Percentiles rank a stretch among this genome's conserved stretches.
phyloP scores from a whole-genome alignment of 2,329 filamentous ascomycete species.

The Mollisiaceae sp. region DNA sequence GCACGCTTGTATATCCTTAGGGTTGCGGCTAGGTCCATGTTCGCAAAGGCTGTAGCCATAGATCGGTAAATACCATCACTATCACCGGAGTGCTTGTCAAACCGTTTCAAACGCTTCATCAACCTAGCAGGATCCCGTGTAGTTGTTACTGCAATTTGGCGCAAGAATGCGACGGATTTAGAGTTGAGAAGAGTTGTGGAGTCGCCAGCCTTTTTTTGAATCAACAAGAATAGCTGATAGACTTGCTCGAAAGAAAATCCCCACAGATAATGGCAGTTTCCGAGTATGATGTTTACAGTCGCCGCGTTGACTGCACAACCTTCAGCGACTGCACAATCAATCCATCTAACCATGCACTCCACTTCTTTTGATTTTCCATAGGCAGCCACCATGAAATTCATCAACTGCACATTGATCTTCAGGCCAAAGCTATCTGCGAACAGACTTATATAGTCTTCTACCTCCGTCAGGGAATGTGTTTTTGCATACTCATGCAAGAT shows the following conservation, averaged over 20 bases:
- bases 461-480: slow-evolving; percentile 36
- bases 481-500: slow-evolving; percentile 39
- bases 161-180: slow-evolving; percentile 32
- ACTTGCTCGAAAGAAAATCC: slow-evolving; percentile 35
- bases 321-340: slow-evolving; percentile 34
- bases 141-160: slow-evolving; percentile 26
- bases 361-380: slow-evolving; percentile 39
- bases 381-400: slow-evolving; percentile 39
- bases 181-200: slow-evolving; percentile 24
- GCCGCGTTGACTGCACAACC: slow-evolving; percentile 31
- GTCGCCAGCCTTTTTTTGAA: slow-evolving; percentile 14
- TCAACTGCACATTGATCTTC: slow-evolving; percentile 33
- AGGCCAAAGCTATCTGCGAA: slow-evolving; percentile 34
- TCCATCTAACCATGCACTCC: slow-evolving; percentile 38
- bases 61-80: slow-evolving; percentile 21
- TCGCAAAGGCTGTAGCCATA: slow-evolving; percentile 33
- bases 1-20: slow-evolving; percentile 38
- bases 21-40: slow-evolving; percentile 27
- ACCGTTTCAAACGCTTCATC: slow-evolving; percentile 15
- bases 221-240: slow-evolving; percentile 29
- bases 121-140: slow-evolving; percentile 11
- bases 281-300: slow-evolving; percentile 40
- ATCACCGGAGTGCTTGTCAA: slow-evolving; percentile 12
- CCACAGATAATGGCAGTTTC: slow-evolving; percentile 34
- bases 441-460: slow-evolving; percentile 37